Evolutionary conservation across 139 green algal genomes (phyloP).

Genomic region (Deuterostichococcus epilithicus): DNA sequence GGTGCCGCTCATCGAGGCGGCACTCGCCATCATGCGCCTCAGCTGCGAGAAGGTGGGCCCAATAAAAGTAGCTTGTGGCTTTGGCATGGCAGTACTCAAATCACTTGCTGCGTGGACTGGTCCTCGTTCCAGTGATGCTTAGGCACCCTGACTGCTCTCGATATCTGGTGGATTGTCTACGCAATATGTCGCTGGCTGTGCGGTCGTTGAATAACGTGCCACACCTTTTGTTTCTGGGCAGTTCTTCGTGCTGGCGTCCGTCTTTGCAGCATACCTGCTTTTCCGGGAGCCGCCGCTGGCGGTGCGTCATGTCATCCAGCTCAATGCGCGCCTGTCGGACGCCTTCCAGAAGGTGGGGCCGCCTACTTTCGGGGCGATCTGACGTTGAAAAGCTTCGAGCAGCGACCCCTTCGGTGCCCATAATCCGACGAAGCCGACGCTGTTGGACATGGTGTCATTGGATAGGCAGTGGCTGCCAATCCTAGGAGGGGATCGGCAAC

Average conservation of each 20-base stretch:
- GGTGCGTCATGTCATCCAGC: slow-evolving; percentile 28
- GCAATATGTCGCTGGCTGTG: too few species aligned
- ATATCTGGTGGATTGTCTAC: too few species aligned
- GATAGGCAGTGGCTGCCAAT: background rate
- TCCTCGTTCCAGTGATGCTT: too few species aligned
- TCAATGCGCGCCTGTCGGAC: slow-evolving; percentile 38
- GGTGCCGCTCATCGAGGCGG: slow-evolving; percentile 67
- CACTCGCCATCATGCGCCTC: slow-evolving; percentile 80
- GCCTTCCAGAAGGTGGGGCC: slow-evolving; percentile 50
- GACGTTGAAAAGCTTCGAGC: background rate
- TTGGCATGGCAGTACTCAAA: background rate
- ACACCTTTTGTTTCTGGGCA: too few species aligned
- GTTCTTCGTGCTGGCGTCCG: slow-evolving; percentile 72
- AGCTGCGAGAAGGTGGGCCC: slow-evolving; percentile 56
- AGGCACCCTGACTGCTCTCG: too few species aligned
- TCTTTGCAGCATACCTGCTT: slow-evolving; percentile 63
- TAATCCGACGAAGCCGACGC: background rate
- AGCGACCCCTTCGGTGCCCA: background rate
- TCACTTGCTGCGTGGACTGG: too few species aligned
- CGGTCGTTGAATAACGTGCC: too few species aligned
- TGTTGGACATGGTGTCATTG: background rate
- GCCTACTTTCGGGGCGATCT: background rate
- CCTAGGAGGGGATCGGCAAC: too few species aligned
- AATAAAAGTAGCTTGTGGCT: too few species aligned
- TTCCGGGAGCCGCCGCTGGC: slow-evolving; percentile 42